Percentiles rank a stretch among this genome's conserved stretches.
phyloP scores from a whole-genome alignment of 768 basidiomycete genomes.

The Sistotremastrum niveocremeum region DNA sequence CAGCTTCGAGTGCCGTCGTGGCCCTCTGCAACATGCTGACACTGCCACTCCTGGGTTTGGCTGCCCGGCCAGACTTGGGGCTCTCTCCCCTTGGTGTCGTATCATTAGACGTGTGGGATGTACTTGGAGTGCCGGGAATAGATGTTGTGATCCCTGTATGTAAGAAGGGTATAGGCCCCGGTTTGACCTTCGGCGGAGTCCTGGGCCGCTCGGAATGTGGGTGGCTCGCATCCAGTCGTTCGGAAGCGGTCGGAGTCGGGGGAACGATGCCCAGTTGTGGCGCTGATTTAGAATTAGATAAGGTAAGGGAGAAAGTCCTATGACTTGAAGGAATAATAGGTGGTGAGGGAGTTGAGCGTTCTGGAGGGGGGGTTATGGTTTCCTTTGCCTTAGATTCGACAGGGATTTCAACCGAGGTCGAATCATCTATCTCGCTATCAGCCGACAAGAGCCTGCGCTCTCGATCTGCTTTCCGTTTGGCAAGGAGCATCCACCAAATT shows the following conservation, averaged over 20 bases:
- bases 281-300: conserved; percentile 24
- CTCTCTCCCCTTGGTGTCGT: conserved; percentile 15
- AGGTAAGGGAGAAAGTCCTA: background rate
- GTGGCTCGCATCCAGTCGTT: conserved; percentile 23
- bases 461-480: conserved; percentile 45
- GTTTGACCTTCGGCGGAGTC: conserved; percentile 30
- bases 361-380: no score
- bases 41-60: conserved; percentile 68
- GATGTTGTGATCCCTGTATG: conserved; percentile 34
- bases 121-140: conserved; percentile 56
- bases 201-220: conserved; percentile 38
- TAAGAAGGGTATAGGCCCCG: conserved; percentile 38
- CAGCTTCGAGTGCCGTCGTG: conserved; percentile 80
- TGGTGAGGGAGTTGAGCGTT: no score
- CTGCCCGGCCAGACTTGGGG: conserved; percentile 36
- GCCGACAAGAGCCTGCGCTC: conserved; percentile 3
- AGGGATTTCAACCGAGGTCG: conserved; percentile 1
- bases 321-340: no score
- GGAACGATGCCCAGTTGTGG: conserved; percentile 67
- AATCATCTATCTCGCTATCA: background rate
- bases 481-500: conserved; percentile 83
- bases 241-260: conserved; percentile 51
- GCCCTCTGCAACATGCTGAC: conserved; percentile 95
- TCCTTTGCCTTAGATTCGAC: background rate
- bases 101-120: conserved; percentile 45